Evolutionary conservation across 2,329 filamentous ascomycete genomes (phyloP).

Genomic region (Neurospora sp.): DNA sequence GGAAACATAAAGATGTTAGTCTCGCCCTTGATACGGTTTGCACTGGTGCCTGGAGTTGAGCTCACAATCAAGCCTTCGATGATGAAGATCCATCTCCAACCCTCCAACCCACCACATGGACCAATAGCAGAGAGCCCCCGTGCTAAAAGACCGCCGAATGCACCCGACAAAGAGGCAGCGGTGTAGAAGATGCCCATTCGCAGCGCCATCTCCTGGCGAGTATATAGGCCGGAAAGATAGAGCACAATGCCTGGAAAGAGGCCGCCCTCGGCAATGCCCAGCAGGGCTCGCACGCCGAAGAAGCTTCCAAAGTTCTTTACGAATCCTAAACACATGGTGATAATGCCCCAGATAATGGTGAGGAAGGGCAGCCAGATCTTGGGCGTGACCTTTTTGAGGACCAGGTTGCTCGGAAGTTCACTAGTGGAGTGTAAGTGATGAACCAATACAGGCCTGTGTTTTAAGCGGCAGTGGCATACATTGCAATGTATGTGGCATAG

Average conservation of each 20-base stretch:
- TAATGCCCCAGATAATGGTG: slow-evolving; percentile 45
- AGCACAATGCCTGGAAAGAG: slow-evolving; percentile 58
- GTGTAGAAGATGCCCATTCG: slow-evolving; percentile 61
- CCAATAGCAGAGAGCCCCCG: slow-evolving; percentile 52
- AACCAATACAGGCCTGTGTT: neutral
- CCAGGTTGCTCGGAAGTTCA: slow-evolving; percentile 54
- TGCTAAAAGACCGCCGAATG: slow-evolving; percentile 53
- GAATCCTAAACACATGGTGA: slow-evolving; percentile 48
- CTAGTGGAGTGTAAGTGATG: slow-evolving; percentile 21
- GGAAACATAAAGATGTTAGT: neutral
- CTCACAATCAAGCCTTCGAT: slow-evolving; percentile 45
- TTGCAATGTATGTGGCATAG: slow-evolving; percentile 52
- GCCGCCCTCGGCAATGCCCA: slow-evolving; percentile 55
- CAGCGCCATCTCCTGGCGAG: slow-evolving; percentile 47
- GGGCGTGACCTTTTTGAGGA: slow-evolving; percentile 51
- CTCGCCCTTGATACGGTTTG: neutral
- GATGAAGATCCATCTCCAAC: slow-evolving; percentile 55
- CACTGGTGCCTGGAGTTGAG: neutral
- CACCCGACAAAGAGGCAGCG: slow-evolving; percentile 53
- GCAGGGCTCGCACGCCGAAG: slow-evolving; percentile 47
- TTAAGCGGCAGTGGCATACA: neutral
- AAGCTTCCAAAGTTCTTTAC: slow-evolving; percentile 46
- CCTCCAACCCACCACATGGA: slow-evolving; percentile 38
- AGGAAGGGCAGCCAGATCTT: slow-evolving; percentile 50
- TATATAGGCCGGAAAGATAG: slow-evolving; percentile 55